phyloP scores from a whole-genome alignment of 768 basidiomycete genomes.

The Vararia minispora region DNA sequence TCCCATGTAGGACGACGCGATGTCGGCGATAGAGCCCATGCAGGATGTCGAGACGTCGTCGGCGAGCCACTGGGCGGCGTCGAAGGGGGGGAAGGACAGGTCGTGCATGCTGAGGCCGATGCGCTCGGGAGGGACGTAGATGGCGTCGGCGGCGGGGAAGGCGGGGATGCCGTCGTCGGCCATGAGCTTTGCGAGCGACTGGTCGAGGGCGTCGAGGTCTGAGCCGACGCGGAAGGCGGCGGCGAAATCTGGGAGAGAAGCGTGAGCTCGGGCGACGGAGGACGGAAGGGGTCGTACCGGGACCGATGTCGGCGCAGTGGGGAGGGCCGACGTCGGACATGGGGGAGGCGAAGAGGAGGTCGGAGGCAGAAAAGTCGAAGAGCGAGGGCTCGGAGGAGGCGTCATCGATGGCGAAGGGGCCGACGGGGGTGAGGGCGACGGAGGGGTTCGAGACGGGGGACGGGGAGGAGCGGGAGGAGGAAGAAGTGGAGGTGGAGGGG shows the following conservation, averaged over 20 bases:
- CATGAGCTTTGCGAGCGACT: conserved; percentile 13
- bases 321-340: conserved; percentile 5
- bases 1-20: not conserved
- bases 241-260: conserved; percentile 11
- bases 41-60: not conserved
- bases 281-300: conserved; percentile 7
- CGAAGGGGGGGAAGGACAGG: not conserved
- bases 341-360: conserved; percentile 5
- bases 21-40: not conserved
- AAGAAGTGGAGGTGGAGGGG: conserved; percentile 8
- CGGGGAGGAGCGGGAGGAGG: conserved; percentile 5
- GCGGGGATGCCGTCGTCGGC: conserved; percentile 9
- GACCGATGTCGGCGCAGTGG: conserved; percentile 8
- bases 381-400: conserved; percentile 3
- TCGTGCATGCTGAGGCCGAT: too few relatives aligned
- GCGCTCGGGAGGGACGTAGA: too few relatives aligned
- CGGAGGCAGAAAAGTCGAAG: conserved; percentile 9
- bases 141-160: conserved; percentile 3
- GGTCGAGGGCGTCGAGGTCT: conserved; percentile 9
- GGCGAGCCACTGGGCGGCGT: not conserved
- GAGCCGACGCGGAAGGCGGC: conserved; percentile 8
- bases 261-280: conserved; percentile 14
- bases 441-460: not conserved
- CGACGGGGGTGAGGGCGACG: conserved; percentile 2
- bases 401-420: conserved; percentile 4